These are phyloP conservation scores for Chalciporus sphaerocephalus DNA, from an alignment of 768 basidiomycete genomes.

Conservation along the genomic window DNA sequence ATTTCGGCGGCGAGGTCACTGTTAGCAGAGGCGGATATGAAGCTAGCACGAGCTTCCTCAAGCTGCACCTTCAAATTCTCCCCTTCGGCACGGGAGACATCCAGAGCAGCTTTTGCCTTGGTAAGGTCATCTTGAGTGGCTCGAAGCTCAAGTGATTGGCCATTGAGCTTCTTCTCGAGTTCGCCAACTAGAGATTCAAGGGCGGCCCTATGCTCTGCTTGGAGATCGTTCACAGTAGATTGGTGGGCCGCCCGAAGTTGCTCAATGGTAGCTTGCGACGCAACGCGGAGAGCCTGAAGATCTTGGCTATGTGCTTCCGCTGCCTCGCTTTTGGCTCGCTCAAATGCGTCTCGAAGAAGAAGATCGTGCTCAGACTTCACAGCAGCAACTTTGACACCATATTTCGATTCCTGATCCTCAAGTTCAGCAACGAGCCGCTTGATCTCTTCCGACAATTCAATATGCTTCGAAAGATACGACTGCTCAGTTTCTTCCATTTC, in stretches of 20 bases:
- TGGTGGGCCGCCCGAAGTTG: slow-evolving; percentile 65
- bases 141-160: slow-evolving; percentile 66
- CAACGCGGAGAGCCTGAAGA: slow-evolving; percentile 62
- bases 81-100: slow-evolving; percentile 50
- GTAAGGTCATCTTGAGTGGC: slow-evolving; percentile 80
- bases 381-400: slow-evolving; percentile 59
- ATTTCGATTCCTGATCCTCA: slow-evolving; percentile 68
- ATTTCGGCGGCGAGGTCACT: slow-evolving; percentile 53
- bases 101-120: slow-evolving; percentile 63
- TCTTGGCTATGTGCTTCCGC: slow-evolving; percentile 63
- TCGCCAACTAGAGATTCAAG: slow-evolving; percentile 53
- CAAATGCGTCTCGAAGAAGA: slow-evolving; percentile 65
- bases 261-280: slow-evolving; percentile 61
- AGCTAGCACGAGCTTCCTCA: slow-evolving; percentile 54
- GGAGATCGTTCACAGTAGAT: slow-evolving; percentile 54
- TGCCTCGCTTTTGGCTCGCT: slow-evolving; percentile 79
- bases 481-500: slow-evolving; percentile 53
- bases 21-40: slow-evolving; percentile 37
- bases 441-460: slow-evolving; percentile 52
- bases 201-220: slow-evolving; percentile 57
- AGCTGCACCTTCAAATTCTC: slow-evolving; percentile 58
- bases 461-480: slow-evolving; percentile 45
- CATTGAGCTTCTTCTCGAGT: slow-evolving; percentile 61
- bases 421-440: slow-evolving; percentile 56
- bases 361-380: slow-evolving; percentile 62